Evolutionary conservation across 2,329 filamentous ascomycete species (phyloP).

Genomic region (Scedosporium aurantiacum): DNA sequence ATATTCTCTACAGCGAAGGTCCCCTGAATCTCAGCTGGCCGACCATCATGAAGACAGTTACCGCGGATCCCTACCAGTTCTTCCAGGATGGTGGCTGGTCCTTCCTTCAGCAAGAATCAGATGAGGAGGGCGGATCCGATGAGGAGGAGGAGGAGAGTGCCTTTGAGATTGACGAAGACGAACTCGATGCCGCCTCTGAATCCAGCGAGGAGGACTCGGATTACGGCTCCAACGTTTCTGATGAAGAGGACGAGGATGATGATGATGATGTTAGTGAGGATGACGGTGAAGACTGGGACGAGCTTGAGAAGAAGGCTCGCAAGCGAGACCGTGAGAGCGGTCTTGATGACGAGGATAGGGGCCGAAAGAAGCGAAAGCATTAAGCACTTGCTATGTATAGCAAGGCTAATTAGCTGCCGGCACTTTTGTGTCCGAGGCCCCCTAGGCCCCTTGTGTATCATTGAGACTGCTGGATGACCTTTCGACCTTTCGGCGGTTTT

Average conservation of each 20-base stretch:
- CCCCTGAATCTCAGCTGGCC: constrained; percentile 98
- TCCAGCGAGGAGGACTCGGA: constrained; percentile 76
- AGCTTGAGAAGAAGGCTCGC: constrained; percentile 81
- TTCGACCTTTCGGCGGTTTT: neutral
- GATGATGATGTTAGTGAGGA: constrained; percentile 61
- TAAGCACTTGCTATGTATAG: constrained; percentile 1
- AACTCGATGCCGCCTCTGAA: constrained; percentile 72
- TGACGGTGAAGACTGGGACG: constrained; percentile 86
- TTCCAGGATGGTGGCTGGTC: constrained; percentile 93
- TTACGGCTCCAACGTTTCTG: constrained; percentile 80
- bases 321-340: constrained; percentile 62
- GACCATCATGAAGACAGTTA: constrained; percentile 99
- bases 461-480: neutral
- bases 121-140: constrained; percentile 66
- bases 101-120: constrained; percentile 79
- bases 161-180: constrained; percentile 82
- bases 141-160: constrained; percentile 84
- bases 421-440: neutral
- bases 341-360: constrained; percentile 58
- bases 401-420: too few species aligned
- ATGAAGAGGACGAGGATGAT: constrained; percentile 61
- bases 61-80: constrained; percentile 85
- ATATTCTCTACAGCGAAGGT: constrained; percentile 88
- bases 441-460: neutral
- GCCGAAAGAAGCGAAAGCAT: constrained; percentile 57